Base-by-base conservation (phyloP, 2,329 filamentous ascomycete genomes). In the Monilinia fructicola region DNA sequence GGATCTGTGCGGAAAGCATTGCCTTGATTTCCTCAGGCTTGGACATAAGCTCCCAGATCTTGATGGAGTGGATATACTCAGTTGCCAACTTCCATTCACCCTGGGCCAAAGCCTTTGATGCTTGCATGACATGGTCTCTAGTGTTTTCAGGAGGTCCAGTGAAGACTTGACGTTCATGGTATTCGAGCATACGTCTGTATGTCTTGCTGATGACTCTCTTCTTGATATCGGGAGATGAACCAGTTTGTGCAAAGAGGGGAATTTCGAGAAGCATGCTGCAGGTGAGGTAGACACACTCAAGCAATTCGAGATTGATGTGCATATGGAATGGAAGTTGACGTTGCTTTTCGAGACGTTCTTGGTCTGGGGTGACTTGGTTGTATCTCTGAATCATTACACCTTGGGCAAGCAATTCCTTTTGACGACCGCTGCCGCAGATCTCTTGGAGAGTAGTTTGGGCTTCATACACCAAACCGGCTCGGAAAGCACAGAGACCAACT, bases 191-290 rank as follows among this genome's bases (percentile, higher is more conserved):
- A 73, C 95, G 92, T 74, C 95, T 91, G 85, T 98, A 99, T 3
- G 95, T 98, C 87, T 99, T 99, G 85, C 93, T 97, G 79, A 99
- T 98, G 76, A 98, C 87, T 70, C 94, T 89, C 86, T 97, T 97
- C 86, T 92, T 96, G 78, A 98, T 87, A 78, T 99, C 95, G 16
- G 95, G 96, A 28, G 94, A 95, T 10, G 94, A 98, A 72, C 95
- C 95, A 46, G 94, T 96, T 81, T 98, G 95, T 59, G 95, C 96
- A 73, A 99, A 89, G 56, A 98, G 89, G 68, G 95, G 95, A 70
- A 99, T 98, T 82, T 99, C 95, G 67, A 99, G 87, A 72, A 99
- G 90, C 95, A 99, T 99, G 81, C 93, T 97, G 84, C 94, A 98
- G 61, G 95, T 98, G 68, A 99, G 86, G 82, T 99, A 99, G 69